Conservation (phyloP, 495 filamentous ascomycete genomes). For the Xylaria acuta region DNA sequence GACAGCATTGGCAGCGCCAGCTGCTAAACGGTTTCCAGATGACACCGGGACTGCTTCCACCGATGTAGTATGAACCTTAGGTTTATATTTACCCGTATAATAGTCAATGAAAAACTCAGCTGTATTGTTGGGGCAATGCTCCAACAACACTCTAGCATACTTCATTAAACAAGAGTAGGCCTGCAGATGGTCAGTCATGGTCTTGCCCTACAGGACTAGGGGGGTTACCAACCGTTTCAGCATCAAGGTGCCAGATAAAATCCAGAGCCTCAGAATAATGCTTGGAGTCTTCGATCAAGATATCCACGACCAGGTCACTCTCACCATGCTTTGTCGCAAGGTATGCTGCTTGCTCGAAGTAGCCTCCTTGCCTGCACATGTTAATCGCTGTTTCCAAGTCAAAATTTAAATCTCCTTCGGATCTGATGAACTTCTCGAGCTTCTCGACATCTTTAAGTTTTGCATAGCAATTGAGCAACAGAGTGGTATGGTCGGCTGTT, state of each 20-base stretch:
- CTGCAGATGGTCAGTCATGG: constrained; percentile 51
- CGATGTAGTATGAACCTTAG: constrained; percentile 68
- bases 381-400: constrained; percentile 96
- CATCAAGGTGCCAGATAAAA: constrained; percentile 87
- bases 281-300: constrained; percentile 93
- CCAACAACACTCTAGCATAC: constrained; percentile 87
- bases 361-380: constrained; percentile 98
- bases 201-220: neutral
- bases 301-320: constrained; percentile 91
- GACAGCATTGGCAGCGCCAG: constrained; percentile 70
- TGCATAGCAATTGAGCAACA: constrained; percentile 95
- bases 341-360: constrained; percentile 95
- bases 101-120: constrained; percentile 91
- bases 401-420: constrained; percentile 92
- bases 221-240: constrained; percentile 64
- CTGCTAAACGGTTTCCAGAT: constrained; percentile 56
- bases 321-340: constrained; percentile 93
- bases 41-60: constrained; percentile 53
- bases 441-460: constrained; percentile 96
- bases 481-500: constrained; percentile 93
- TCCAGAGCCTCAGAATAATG: constrained; percentile 85
- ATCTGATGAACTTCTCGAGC: constrained; percentile 94
- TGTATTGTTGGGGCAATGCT: constrained; percentile 78
- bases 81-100: constrained; percentile 83
- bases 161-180: constrained; percentile 93